Evolutionary conservation across 805 yeast genomes (phyloP), one percentile per base, ranked within the genome.

Genomic region (Komagataella pastoris): DNA sequence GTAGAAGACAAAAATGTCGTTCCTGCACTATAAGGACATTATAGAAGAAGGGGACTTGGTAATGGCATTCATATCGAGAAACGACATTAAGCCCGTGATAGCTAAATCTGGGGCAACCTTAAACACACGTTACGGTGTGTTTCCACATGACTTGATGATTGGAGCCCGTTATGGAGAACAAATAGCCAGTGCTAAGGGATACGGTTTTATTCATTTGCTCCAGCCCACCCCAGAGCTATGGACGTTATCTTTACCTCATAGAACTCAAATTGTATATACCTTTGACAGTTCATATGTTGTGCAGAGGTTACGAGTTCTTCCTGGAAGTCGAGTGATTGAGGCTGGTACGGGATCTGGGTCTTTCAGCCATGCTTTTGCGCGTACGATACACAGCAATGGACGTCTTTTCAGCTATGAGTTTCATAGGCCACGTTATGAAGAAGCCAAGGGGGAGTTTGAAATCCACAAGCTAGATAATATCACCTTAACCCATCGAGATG

Each of bases 331-430:
- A 53, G 95, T 93, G 10, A 83, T 93, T 48, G 99, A 93, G 68
- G 96, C 98, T 0, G 99, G 99, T 44, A 93, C 99, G 0, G 99
- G 99, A 0, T 86, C 96, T 6, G 99, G 95, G 0, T 88, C 97
- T 1, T 88, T 93, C 61, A 85, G 96, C 3, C 99, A 93, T 67
- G 83, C 96, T 0, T 79, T 93, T 64, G 85, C 95, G 1, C 77
- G 99, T 59, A 80, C 93, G 0, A 82, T 86, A 2, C 79, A 79
- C 1, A 54, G 55, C 1, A 60, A 59, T 1, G 96, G 96, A 1
- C 72, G 71, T 36, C 70, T 93, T 1, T 91, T 77, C 70, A 83
- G 96, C 6, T 93, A 77, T 65, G 99, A 93, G 66, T 93, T 90
- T 66, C 99, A 93, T 64, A 84, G 85, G 61, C 83, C 84, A 4